Conservation (phyloP, 192 early-diverging fungal species). For the Cetraspora pellucida region DNA sequence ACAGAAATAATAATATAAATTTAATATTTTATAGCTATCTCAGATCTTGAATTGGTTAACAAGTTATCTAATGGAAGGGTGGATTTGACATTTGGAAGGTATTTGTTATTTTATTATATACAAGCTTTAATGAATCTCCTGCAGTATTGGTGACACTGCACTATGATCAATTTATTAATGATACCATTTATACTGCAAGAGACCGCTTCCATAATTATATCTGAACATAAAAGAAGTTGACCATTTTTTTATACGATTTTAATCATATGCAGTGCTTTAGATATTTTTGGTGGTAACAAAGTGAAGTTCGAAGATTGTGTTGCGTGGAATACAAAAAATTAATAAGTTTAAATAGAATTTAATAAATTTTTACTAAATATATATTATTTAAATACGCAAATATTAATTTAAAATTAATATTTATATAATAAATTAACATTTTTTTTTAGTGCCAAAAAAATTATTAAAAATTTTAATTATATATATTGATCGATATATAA, state of each 20-base stretch:
- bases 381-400: too few relatives aligned
- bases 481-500: too few relatives aligned
- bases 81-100: slow-evolving; percentile 93
- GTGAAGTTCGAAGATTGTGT: slow-evolving; percentile 84
- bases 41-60: slow-evolving; percentile 81
- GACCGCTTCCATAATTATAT: neutral
- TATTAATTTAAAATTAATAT: too few relatives aligned
- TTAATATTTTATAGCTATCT: slow-evolving; percentile 43
- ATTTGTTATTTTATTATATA: slow-evolving; percentile 4
- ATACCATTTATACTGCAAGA: too few relatives aligned
- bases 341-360: too few relatives aligned
- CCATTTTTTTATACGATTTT: neutral
- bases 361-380: too few relatives aligned
- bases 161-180: too few relatives aligned
- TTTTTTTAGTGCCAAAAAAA: too few relatives aligned
- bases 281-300: slow-evolving; percentile 92
- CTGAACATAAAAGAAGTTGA: neutral
- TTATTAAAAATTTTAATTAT: too few relatives aligned
- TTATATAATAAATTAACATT: too few relatives aligned
- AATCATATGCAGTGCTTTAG: slow-evolving; percentile 72
- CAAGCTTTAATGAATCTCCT: too few relatives aligned
- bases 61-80: slow-evolving; percentile 78
- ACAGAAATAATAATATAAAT: neutral
- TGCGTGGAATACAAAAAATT: slow-evolving; percentile 61
- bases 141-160: too few relatives aligned